phyloP scores from a whole-genome alignment of 371 early-diverging fungal species.

The Spraguea lophii region DNA sequence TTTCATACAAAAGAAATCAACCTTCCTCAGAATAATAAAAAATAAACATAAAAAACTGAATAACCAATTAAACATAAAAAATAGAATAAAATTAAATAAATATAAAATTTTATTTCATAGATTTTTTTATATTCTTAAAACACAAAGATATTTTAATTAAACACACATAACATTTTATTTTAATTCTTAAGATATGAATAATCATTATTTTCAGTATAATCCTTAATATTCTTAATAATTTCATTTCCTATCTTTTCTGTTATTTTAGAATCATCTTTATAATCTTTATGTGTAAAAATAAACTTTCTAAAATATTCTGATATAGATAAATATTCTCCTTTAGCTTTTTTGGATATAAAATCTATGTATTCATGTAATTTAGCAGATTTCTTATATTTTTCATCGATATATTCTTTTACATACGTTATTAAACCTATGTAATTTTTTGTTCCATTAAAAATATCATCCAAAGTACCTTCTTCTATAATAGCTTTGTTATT shows the following conservation, averaged over 20 bases:
- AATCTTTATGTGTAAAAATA: conserved; percentile 63
- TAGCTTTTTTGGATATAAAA: conserved; percentile 51
- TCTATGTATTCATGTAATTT: conserved; percentile 59
- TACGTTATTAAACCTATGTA: conserved; percentile 16
- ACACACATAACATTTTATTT: too few species aligned
- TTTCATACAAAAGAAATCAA: too few species aligned
- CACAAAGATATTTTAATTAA: too few species aligned
- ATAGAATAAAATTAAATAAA: too few species aligned
- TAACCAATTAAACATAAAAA: too few species aligned
- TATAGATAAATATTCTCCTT: conserved; percentile 21
- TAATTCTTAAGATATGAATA: conserved; percentile 12
- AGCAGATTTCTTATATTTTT: background rate
- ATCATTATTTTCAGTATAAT: conserved; percentile 12
- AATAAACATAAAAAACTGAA: too few species aligned
- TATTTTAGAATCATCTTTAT: conserved; percentile 70
- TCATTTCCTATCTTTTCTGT: conserved; percentile 63
- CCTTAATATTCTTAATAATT: conserved; percentile 43
- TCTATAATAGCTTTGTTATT: conserved; percentile 51
- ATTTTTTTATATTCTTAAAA: too few species aligned
- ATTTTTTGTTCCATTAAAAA: conserved; percentile 64
- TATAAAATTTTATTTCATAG: too few species aligned
- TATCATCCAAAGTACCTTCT: conserved; percentile 66
- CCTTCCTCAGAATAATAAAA: too few species aligned
- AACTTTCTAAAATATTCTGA: conserved; percentile 68
- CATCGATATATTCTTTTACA: conserved; percentile 17